phyloP scores from a whole-genome alignment of 352 stramenopile species.

The Pythium phragmiticola region DNA sequence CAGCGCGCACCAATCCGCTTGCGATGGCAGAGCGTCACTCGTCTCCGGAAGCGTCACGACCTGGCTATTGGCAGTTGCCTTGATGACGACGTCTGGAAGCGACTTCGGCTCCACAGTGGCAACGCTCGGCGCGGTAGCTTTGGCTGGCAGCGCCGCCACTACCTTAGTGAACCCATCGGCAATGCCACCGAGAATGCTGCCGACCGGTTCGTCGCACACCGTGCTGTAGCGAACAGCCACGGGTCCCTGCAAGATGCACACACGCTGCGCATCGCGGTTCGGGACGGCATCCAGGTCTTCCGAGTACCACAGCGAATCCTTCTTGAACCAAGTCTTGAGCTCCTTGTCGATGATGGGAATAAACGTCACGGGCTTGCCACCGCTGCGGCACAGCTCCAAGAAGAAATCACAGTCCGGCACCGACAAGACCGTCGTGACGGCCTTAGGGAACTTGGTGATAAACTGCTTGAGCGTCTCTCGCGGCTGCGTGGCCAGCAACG shows the following conservation, averaged over 20 bases:
- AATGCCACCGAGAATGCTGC: conserved; percentile 72
- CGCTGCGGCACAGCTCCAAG: conserved; percentile 72
- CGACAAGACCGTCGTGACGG: conserved; percentile 56
- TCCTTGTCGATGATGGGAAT: conserved; percentile 81
- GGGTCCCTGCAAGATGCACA: conserved; percentile 83
- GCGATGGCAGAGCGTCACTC: conserved; percentile 28
- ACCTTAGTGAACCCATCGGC: conserved; percentile 52
- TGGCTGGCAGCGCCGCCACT: conserved; percentile 21
- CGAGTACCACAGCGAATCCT: conserved; percentile 90
- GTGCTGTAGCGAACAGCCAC: conserved; percentile 82
- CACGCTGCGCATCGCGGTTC: conserved; percentile 70
- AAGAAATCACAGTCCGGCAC: conserved; percentile 83
- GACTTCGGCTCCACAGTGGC: neutral
- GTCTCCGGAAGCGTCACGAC: conserved; percentile 34
- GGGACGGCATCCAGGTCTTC: conserved; percentile 85
- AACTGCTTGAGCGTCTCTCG: conserved; percentile 46
- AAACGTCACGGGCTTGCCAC: conserved; percentile 88
- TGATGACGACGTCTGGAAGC: conserved; percentile 23
- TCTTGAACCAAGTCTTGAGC: conserved; percentile 88
- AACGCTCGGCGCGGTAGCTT: neutral
- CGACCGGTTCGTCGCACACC: conserved; percentile 70
- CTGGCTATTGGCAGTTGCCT: conserved; percentile 26
- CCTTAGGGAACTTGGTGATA: conserved; percentile 49
- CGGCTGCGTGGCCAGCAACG: conserved; percentile 43
- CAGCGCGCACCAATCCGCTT: conserved; percentile 46